phyloP scores from a whole-genome alignment of 176 grass and related monocot genomes.

The Zea mays region Zm-B73-REFERENCE-NAM-5.0 NC_050100.1:146930001-146930500 shows the following conservation, averaged over 20 bases:
- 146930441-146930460: slow-evolving; percentile 50
- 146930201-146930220: slow-evolving; percentile 71
- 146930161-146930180: slow-evolving; percentile 26
- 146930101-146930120: slow-evolving; percentile 86
- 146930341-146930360: slow-evolving; percentile 11
- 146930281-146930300: slow-evolving; percentile 88
- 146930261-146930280: slow-evolving; percentile 98
- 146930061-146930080: slow-evolving; percentile 92
- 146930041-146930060: slow-evolving; percentile 87
- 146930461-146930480: slow-evolving; percentile 76
- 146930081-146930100: slow-evolving; percentile 86
- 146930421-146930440: slow-evolving; percentile 60
- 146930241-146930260: slow-evolving; percentile 87
- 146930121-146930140: slow-evolving; percentile 76
- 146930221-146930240: slow-evolving; percentile 75
- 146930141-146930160: slow-evolving; percentile 34
- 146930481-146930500: slow-evolving; percentile 73
- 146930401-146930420: slow-evolving; percentile 94
- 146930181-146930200: slow-evolving; percentile 31
- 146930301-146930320: slow-evolving; percentile 27
- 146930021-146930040: slow-evolving; percentile 68
- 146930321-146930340: slow-evolving; percentile 30
- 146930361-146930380: slow-evolving; percentile 14
- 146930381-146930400: slow-evolving; percentile 74
- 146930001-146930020: slow-evolving; percentile 10